These are phyloP conservation scores for Colletotrichum costaricense DNA, from an alignment of 2,329 filamentous ascomycete species.

Conservation along the genomic window DNA sequence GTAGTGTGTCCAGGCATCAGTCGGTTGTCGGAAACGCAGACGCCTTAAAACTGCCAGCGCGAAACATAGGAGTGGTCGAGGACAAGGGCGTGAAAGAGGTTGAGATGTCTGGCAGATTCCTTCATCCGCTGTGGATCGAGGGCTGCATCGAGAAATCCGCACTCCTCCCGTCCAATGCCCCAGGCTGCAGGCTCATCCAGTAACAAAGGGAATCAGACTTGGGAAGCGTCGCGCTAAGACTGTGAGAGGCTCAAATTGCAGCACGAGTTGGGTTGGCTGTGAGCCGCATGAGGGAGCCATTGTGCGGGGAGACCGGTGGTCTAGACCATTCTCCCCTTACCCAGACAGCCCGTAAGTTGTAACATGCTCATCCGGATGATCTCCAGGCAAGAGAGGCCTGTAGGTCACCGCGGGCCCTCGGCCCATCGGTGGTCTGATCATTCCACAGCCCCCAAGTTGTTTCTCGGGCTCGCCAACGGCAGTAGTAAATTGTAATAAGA, in stretches of 20 bases:
- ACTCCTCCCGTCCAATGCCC: not conserved
- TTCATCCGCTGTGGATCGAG: not conserved
- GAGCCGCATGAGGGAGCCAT: slow-evolving; percentile 21
- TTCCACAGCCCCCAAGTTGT: not conserved
- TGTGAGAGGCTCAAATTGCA: not conserved
- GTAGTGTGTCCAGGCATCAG: not conserved
- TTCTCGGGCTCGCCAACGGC: not conserved
- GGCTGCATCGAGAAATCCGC: not conserved
- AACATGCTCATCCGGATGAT: slow-evolving; percentile 9
- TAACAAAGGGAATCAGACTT: not conserved
- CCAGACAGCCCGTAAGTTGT: slow-evolving; percentile 10
- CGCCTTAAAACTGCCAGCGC: not conserved
- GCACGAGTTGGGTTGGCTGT: not conserved
- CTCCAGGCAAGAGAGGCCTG: slow-evolving; percentile 7
- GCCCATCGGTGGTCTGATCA: slow-evolving; percentile 11
- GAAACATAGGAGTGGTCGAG: not conserved
- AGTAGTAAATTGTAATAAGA: not conserved
- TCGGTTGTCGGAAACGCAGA: not conserved
- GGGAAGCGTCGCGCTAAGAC: not conserved
- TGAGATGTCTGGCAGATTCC: not conserved
- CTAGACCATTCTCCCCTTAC: slow-evolving; percentile 32
- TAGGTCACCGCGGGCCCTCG: not conserved
- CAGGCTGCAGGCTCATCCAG: not conserved
- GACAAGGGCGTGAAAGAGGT: not conserved
- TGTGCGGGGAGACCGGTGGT: slow-evolving; percentile 26